A percentile compares a stretch with the other conserved stretches of the same genome.
Evolutionary conservation across 345 rosid genomes (phyloP).

Genomic region (Anacardium occidentale): DNA sequence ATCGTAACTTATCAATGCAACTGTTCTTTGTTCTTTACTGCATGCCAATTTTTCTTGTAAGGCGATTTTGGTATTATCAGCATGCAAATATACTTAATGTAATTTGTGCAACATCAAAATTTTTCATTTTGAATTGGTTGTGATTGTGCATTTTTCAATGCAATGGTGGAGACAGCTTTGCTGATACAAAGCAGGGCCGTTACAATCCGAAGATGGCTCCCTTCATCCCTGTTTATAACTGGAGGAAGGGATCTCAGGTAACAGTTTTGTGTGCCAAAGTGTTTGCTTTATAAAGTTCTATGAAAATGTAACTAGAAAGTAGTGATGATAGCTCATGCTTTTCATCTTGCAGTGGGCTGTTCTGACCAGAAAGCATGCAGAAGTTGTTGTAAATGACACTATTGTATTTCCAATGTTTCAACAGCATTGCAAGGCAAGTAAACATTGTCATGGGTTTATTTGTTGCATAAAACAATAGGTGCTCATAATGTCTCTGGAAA

Average conservation of each 20-base stretch:
- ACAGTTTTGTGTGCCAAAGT: constrained; percentile 18
- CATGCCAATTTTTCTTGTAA: neutral
- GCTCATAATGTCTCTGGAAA: neutral
- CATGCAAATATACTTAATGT: neutral
- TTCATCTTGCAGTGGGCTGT: constrained; percentile 76
- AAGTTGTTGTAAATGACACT: constrained; percentile 72
- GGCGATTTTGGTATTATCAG: neutral
- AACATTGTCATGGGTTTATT: constrained; percentile 24
- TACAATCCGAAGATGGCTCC: constrained; percentile 94
- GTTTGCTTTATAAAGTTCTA: constrained; percentile 12
- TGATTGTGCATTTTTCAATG: constrained; percentile 4
- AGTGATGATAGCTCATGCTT: constrained; percentile 9
- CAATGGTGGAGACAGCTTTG: constrained; percentile 62
- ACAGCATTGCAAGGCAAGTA: constrained; percentile 85
- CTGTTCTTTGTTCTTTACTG: neutral
- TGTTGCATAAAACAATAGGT: neutral
- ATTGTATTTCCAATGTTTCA: constrained; percentile 82
- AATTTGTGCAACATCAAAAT: neutral
- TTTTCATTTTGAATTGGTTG: constrained; percentile 1
- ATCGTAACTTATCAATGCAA: neutral
- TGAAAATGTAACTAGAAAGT: neutral
- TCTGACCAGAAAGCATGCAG: constrained; percentile 85
- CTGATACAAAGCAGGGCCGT: constrained; percentile 94
- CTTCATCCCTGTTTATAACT: constrained; percentile 68
- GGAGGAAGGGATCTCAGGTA: constrained; percentile 99